A percentile compares a stretch with the other conserved stretches of the same genome.
Evolutionary conservation across 2,329 filamentous ascomycete genomes (phyloP).

Genomic region (Sporothrix pallida): DNA sequence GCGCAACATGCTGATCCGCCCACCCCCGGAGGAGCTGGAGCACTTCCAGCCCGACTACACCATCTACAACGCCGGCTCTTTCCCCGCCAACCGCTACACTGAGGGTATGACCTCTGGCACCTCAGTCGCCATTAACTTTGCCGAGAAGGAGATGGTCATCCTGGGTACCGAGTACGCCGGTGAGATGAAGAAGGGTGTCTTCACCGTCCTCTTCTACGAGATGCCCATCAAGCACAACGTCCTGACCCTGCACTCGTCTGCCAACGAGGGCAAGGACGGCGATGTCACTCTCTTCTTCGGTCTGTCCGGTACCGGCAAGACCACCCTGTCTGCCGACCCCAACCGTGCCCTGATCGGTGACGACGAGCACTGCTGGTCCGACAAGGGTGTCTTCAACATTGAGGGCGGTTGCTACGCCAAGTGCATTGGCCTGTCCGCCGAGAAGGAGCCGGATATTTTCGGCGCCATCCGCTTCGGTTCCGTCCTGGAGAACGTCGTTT

Average conservation of each 20-base stretch:
- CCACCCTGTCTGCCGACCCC: conserved; percentile 93
- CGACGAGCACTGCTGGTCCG: conserved; percentile 99
- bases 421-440: conserved; percentile 93
- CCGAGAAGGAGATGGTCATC: conserved; percentile 99
- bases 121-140: conserved; percentile 98
- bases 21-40: conserved; percentile 86
- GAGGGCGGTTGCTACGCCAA: conserved; percentile 99
- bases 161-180: conserved; percentile 98
- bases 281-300: conserved; percentile 99
- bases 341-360: conserved; percentile 97
- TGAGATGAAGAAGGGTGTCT: conserved; percentile 98
- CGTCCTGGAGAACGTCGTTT: conserved; percentile 98
- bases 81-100: conserved; percentile 98
- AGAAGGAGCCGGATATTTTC: conserved; percentile 99
- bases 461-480: conserved; percentile 95
- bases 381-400: conserved; percentile 98
- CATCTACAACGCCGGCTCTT: conserved; percentile 98
- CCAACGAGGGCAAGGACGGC: conserved; percentile 92
- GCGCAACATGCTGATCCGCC: conserved; percentile 99
- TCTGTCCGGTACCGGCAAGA: conserved; percentile 98
- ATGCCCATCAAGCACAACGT: conserved; percentile 99
- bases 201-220: conserved; percentile 99
- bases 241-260: conserved; percentile 95
- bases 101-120: conserved; percentile 98
- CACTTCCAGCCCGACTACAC: conserved; percentile 99